Conservation (phyloP, 129 eudicot genomes). For the Chrysanthemum seticuspe region DNA sequence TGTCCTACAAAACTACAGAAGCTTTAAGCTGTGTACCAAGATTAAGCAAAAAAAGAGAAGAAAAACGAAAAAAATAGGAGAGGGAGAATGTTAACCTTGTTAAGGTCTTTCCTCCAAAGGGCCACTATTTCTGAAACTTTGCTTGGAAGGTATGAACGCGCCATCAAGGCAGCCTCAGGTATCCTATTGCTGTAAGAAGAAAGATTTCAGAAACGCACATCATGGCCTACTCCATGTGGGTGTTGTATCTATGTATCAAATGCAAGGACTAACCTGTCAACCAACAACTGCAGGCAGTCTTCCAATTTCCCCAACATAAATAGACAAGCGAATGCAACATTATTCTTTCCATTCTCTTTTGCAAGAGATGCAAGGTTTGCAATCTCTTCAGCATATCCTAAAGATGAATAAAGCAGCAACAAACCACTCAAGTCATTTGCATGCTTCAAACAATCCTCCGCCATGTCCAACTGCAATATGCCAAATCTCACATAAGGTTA, state of each 20-base stretch:
- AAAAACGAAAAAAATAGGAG: too few relatives aligned
- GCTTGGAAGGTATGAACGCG: slow-evolving; percentile 97
- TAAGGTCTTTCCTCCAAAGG: slow-evolving; percentile 93
- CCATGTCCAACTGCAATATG: slow-evolving; percentile 84
- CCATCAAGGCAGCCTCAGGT: slow-evolving; percentile 99
- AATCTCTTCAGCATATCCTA: slow-evolving; percentile 90
- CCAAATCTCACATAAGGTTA: neutral
- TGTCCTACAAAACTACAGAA: neutral
- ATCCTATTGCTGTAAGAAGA: slow-evolving; percentile 77
- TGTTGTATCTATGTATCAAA: slow-evolving; percentile 3
- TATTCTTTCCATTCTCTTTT: slow-evolving; percentile 88
- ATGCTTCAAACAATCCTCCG: slow-evolving; percentile 86
- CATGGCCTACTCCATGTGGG: slow-evolving; percentile 14
- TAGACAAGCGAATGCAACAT: slow-evolving; percentile 90
- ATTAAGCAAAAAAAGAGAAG: neutral
- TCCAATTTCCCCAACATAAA: slow-evolving; percentile 94
- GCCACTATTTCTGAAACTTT: slow-evolving; percentile 95
- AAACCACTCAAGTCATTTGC: slow-evolving; percentile 96
- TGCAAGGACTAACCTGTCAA: slow-evolving; percentile 66
- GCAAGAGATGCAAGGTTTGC: slow-evolving; percentile 76
- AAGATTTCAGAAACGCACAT: slow-evolving; percentile 21
- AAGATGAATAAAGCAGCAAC: slow-evolving; percentile 87
- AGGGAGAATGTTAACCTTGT: slow-evolving; percentile 49
- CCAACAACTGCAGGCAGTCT: slow-evolving; percentile 89
- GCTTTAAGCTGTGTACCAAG: neutral